Evolutionary conservation across 2,329 filamentous ascomycete species (phyloP), one percentile per base, ranked within the genome.

Genomic region (Penicillium capsulatum): DNA sequence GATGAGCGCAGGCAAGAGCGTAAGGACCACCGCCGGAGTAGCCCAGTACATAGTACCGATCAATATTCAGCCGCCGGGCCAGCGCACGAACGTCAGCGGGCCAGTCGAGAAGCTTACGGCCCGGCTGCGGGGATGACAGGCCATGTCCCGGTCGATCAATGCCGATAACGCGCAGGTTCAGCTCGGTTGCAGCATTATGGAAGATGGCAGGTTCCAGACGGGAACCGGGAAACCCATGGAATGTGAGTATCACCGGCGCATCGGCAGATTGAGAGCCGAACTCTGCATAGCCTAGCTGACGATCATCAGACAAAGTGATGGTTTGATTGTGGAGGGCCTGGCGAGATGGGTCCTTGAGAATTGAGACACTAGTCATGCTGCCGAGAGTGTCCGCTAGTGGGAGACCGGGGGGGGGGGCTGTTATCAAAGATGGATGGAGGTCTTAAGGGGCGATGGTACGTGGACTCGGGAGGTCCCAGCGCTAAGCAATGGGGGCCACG

Each of bases 331-430:
- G 31, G 4, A 8, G 27, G 14, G 16, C 38, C 24, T 38, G 35
- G 11, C 19, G 27, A 15, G 35, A 44, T 35, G 43, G 43, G 20
- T 40, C 32, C 35, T 36, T 30, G 26, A 40, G 38, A 13, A 44
- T 16, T 34, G 40, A 42, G 22, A n/a, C 32, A 31, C 40, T 46
- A 44, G 34, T 36, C 36, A 39, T 41, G 17, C 35, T 44, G 26
- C 34, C 38, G 31, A 40, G 46, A 35, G 36, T n/a, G 28, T 46
- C 45, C 34, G 34, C 31, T 45, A 48, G 42, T 42, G 45, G 19
- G n/a, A n/a, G n/a, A n/a, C n/a, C n/a, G n/a, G n/a, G n/a, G n/a
- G n/a, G n/a, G n/a, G n/a, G n/a, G n/a, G n/a, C n/a, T n/a, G n/a
- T n/a, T n/a, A n/a, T n/a, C n/a, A n/a, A n/a, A n/a, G n/a, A n/a